phyloP scores from a whole-genome alignment of 495 filamentous ascomycete species.

The Aspergillus wentii region DNA sequence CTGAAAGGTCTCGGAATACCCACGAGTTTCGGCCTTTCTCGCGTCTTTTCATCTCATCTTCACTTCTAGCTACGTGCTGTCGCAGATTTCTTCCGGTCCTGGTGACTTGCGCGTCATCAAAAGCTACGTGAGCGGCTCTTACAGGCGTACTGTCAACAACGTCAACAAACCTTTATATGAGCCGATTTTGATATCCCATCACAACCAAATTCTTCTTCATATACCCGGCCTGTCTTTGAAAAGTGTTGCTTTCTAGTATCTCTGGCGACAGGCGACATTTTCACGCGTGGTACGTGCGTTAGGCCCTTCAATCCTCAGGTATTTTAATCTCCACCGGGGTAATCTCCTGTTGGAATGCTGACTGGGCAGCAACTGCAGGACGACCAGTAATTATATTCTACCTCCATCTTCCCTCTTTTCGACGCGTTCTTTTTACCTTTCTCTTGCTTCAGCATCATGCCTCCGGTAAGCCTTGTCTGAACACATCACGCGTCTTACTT shows the following conservation, averaged over 20 bases:
- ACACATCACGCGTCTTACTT: conserved; percentile 19
- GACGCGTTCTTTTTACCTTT: conserved; percentile 23
- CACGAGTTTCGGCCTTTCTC: no score
- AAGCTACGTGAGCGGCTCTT: conserved; percentile 17
- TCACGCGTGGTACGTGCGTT: conserved; percentile 41
- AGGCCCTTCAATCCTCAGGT: conserved; percentile 25
- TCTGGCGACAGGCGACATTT: conserved; percentile 26
- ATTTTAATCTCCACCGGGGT: conserved; percentile 34
- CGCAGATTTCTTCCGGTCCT: neutral
- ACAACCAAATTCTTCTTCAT: conserved; percentile 14
- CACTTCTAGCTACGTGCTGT: no score
- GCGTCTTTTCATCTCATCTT: conserved; percentile 12
- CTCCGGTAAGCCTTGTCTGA: conserved; percentile 36
- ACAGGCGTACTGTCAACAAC: conserved; percentile 20
- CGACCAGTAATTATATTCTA: conserved; percentile 22
- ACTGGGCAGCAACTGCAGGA: conserved; percentile 20
- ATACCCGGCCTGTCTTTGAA: conserved; percentile 9
- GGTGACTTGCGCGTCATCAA: conserved; percentile 20
- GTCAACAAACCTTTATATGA: conserved; percentile 24
- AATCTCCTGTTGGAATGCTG: conserved; percentile 39
- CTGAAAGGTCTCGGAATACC: no score
- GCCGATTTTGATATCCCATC: conserved; percentile 13
- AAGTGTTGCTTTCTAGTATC: conserved; percentile 21
- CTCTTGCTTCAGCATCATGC: conserved; percentile 28
- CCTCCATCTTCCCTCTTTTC: conserved; percentile 23